Conservation (phyloP, 768 basidiomycete genomes). For the Tulasnella sp. region DNA sequence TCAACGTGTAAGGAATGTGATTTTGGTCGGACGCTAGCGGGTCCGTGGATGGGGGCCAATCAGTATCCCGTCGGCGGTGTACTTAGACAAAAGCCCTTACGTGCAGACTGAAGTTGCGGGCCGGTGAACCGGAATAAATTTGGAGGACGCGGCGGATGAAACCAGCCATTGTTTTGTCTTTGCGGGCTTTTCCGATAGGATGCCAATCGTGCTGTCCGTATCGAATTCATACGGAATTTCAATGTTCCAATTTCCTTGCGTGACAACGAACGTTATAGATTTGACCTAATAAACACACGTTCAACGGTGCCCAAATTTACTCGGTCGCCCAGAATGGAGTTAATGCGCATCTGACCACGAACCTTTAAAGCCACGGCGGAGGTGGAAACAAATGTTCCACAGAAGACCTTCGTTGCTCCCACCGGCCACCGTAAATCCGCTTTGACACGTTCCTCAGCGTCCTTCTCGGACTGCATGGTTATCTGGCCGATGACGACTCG, state of each 20-base stretch:
- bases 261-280: slow-evolving; percentile 25
- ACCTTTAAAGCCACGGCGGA: slow-evolving; percentile 11
- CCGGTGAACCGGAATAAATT: slow-evolving; percentile 53
- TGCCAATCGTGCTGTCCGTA: neutral
- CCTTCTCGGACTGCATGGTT: slow-evolving; percentile 31
- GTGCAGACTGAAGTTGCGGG: slow-evolving; percentile 47
- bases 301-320: neutral
- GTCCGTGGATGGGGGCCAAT: neutral
- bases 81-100: slow-evolving; percentile 42
- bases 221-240: slow-evolving; percentile 20
- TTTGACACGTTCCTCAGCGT: slow-evolving; percentile 2
- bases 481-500: slow-evolving; percentile 17
- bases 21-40: slow-evolving; percentile 44
- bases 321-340: neutral
- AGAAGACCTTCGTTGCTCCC: slow-evolving; percentile 24
- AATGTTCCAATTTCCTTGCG: slow-evolving; percentile 26
- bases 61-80: slow-evolving; percentile 30
- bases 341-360: slow-evolving; percentile 14
- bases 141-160: slow-evolving; percentile 39
- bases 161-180: slow-evolving; percentile 7
- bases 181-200: neutral
- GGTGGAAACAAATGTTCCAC: slow-evolving; percentile 22
- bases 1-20: slow-evolving; percentile 56
- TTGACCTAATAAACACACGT: neutral
- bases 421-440: slow-evolving; percentile 26